Conservation (phyloP, 768 basidiomycete species). For the Lenzites betulinus region DNA sequence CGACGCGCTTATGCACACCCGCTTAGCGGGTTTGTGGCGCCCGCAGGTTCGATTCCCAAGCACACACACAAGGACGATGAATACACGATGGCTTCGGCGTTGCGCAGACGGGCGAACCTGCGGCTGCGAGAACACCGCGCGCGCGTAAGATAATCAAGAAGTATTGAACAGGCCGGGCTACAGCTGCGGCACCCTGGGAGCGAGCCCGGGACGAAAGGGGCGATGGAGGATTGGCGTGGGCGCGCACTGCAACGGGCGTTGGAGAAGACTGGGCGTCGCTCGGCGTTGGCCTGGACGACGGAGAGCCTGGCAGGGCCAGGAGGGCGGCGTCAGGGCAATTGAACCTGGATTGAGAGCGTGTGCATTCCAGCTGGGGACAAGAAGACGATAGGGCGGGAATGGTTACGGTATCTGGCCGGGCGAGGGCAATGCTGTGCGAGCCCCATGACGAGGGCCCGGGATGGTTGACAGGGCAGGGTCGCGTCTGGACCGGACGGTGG, state of each 20-base stretch:
- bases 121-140: not conserved
- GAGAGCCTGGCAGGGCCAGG: not conserved
- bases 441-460: not conserved
- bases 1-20: not conserved
- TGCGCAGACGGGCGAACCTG: not conserved
- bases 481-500: not conserved
- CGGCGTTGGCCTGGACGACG: not conserved
- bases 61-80: slow-evolving; percentile 11
- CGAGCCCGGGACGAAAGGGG: too few species aligned
- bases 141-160: slow-evolving; percentile 1
- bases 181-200: not conserved
- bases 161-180: not conserved
- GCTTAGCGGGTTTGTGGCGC: not conserved
- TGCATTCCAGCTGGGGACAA: not conserved
- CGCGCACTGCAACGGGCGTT: not conserved
- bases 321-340: not conserved
- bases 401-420: not conserved
- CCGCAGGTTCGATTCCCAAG: slow-evolving; percentile 10
- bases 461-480: not conserved
- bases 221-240: not conserved
- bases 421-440: not conserved
- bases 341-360: not conserved
- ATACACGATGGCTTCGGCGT: not conserved
- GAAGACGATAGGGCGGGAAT: not conserved
- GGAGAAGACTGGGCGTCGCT: not conserved